phyloP scores from a whole-genome alignment of 2,329 filamentous ascomycete genomes.

The Trichoderma atroviride region DNA sequence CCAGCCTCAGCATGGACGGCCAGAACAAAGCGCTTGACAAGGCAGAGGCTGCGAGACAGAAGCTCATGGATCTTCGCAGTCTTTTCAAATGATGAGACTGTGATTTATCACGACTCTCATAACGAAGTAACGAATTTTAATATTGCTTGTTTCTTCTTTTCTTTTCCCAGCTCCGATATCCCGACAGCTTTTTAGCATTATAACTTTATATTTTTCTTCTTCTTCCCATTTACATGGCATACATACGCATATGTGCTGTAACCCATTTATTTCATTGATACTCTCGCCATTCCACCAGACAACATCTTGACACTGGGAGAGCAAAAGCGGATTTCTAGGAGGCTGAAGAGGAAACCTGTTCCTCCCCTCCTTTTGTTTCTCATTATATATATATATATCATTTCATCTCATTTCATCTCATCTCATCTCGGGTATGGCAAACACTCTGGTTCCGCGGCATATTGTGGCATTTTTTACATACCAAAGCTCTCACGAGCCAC shows the following conservation, averaged over 20 bases:
- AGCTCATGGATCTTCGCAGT: slow-evolving; percentile 60
- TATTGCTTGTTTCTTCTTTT: background rate
- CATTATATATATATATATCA: background rate
- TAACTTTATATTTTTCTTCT: background rate
- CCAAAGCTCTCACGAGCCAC: slow-evolving; percentile 38
- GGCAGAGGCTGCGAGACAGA: slow-evolving; percentile 61
- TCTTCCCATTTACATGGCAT: background rate
- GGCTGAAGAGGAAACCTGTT: background rate
- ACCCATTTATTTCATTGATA: background rate
- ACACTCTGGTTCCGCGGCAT: slow-evolving; percentile 6
- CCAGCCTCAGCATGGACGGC: slow-evolving; percentile 80
- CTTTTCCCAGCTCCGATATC: background rate
- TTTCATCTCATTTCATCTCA: background rate
- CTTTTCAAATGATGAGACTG: slow-evolving; percentile 53
- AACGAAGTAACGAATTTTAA: slow-evolving; percentile 2
- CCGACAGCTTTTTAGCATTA: background rate
- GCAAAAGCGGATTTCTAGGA: background rate
- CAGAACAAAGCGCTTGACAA: slow-evolving; percentile 57
- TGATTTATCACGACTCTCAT: background rate
- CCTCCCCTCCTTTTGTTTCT: background rate
- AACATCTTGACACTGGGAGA: background rate
- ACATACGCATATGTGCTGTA: background rate
- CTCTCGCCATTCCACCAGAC: background rate
- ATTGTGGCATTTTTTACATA: slow-evolving; percentile 29
- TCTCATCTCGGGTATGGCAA: slow-evolving; percentile 11